Evolutionary conservation across 1,139 yeast genomes (phyloP), one percentile per base, ranked within the genome.

Genomic region (Scheffersomyces parashehatae): DNA sequence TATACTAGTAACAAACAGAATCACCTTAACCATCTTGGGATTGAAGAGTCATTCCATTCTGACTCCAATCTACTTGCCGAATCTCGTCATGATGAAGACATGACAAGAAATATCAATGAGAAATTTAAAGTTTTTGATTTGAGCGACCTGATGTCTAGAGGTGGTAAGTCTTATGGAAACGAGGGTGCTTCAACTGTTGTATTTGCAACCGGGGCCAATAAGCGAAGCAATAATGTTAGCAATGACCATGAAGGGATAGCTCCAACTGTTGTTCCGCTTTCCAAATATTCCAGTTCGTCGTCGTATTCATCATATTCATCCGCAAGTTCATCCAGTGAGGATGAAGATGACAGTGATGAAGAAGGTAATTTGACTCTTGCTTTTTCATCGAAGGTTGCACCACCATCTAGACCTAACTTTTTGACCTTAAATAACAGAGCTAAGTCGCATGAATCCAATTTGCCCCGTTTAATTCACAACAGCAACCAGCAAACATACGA

Each of bases 321-420:
- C 14, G 44, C 48, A 11, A 45, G 52, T 6, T 43, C 56, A 2
- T 46, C 49, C 20, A 38, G 39, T 9, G 32, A 46, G 9, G 53
- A 48, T 14, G 55, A 52, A 12, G 60, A 50, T 9, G 59, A 60
- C 35, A 70, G 62, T 20, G 78, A 67, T 38, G 77, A 67, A 39
- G 74, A 59, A 28, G 83, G 79, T 1, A 78, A 81, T 52, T 60
- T 81, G 48, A 80, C 83, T 0, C 64, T 81, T 30, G 81, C 79
- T 10, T 76, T 81, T 49, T 68, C 78, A 2, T 70, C 77, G 3
- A 71, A 74, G 47, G 65, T 73, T 7, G 60, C 64, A 2, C 73
- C 64, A 43, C 67, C 65, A 16, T 46, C 66, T 3, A 53, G 71
- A 28, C 77, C 79, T 2, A 67, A 67, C 11, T 69, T 70, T 43